phyloP scores from a whole-genome alignment of 2,329 filamentous ascomycete species.

The Scorias spongiosa region DNA sequence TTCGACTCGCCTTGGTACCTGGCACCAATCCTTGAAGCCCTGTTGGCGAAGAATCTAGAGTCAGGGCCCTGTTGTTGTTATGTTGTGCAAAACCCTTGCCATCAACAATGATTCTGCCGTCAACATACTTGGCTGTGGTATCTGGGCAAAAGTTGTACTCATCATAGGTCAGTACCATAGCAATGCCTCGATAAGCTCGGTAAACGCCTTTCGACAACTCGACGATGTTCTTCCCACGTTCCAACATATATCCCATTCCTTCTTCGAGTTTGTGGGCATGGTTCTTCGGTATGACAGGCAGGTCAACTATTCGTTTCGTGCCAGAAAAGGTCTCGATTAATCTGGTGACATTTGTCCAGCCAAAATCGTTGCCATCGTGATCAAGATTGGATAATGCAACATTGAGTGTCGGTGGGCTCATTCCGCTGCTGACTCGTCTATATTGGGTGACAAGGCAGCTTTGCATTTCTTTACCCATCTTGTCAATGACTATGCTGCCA shows the following conservation, averaged over 20 bases:
- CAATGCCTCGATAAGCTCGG: background rate
- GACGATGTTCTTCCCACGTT: background rate
- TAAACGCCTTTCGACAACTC: background rate
- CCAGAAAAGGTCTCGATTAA: background rate
- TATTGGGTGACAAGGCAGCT: slow-evolving; percentile 3
- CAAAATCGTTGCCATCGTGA: slow-evolving; percentile 4
- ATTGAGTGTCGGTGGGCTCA: too few species aligned
- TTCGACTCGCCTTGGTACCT: too few species aligned
- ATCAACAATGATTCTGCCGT: background rate
- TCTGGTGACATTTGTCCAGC: background rate
- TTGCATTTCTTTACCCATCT: slow-evolving; percentile 3
- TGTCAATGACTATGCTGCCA: slow-evolving; percentile 4
- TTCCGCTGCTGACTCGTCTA: too few species aligned
- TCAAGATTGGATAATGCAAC: slow-evolving; percentile 1
- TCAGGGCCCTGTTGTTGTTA: slow-evolving; percentile 1
- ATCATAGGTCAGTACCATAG: background rate
- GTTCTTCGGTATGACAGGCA: background rate
- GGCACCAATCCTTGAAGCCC: background rate
- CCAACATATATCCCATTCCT: background rate
- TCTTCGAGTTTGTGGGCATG: background rate
- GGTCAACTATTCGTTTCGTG: background rate
- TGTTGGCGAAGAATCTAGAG: slow-evolving; percentile 1
- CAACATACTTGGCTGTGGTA: background rate
- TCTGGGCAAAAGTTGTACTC: background rate
- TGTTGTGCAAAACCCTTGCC: slow-evolving; percentile 2